phyloP scores from a whole-genome alignment of 2,329 filamentous ascomycete species.

The Clarireedia homoeocarpa region DNA sequence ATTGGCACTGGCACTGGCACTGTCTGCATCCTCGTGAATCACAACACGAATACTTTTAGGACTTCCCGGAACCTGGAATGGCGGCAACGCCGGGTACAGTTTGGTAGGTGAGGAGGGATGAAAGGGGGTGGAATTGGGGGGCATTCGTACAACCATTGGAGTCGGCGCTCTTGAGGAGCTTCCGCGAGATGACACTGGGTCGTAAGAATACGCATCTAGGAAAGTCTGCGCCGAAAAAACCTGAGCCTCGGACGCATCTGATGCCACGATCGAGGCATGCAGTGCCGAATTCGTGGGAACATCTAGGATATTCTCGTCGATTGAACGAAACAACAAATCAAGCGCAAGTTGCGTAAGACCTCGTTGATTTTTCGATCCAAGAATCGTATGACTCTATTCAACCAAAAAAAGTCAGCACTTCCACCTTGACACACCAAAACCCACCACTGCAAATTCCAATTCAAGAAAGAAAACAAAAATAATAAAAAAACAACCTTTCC shows the following conservation, averaged over 20 bases:
- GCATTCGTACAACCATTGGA: slow-evolving; percentile 56
- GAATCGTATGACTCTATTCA: slow-evolving; percentile 81
- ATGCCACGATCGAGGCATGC: slow-evolving; percentile 65
- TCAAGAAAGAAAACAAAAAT: background rate
- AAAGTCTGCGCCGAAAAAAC: slow-evolving; percentile 68
- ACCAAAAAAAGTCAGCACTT: background rate
- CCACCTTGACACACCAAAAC: background rate
- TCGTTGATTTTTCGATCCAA: slow-evolving; percentile 78
- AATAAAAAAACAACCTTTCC: slow-evolving; percentile 62
- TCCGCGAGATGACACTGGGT: slow-evolving; percentile 49
- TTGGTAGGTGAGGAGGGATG: slow-evolving; percentile 5
- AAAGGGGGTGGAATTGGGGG: slow-evolving; percentile 11
- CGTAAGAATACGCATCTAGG: slow-evolving; percentile 70
- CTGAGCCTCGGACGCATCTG: slow-evolving; percentile 74
- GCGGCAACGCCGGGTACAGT: slow-evolving; percentile 17
- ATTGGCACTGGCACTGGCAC: slow-evolving; percentile 9
- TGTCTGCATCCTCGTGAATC: slow-evolving; percentile 13
- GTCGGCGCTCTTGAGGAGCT: slow-evolving; percentile 56
- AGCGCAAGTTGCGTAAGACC: slow-evolving; percentile 88
- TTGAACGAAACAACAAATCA: slow-evolving; percentile 79
- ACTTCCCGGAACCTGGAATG: slow-evolving; percentile 21
- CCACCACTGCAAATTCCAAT: background rate
- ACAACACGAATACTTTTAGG: slow-evolving; percentile 24
- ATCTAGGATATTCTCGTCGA: slow-evolving; percentile 64
- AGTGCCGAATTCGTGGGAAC: slow-evolving; percentile 48